Evolutionary conservation across 805 yeast species (phyloP).

Genomic region (Sugiyamaella qingdaonensis): DNA sequence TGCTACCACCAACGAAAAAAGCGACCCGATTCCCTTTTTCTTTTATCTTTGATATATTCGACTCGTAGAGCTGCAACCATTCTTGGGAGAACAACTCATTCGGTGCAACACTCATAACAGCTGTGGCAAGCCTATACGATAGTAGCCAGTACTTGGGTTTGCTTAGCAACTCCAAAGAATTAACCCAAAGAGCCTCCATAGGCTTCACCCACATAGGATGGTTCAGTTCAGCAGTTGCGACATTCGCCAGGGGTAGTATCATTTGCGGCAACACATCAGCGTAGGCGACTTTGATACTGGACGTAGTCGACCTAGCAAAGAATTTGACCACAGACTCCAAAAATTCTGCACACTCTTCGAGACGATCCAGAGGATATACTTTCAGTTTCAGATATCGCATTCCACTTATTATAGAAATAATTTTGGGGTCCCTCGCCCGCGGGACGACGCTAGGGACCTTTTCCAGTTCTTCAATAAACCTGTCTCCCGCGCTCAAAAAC

Average conservation of each 20-base stretch:
- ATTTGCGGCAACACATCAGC: conserved; percentile 77
- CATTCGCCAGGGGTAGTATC: conserved; percentile 76
- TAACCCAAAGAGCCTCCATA: conserved; percentile 54
- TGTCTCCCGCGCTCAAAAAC: conserved; percentile 83
- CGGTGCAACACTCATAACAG: conserved; percentile 77
- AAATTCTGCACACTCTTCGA: conserved; percentile 93
- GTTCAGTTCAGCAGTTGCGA: conserved; percentile 88
- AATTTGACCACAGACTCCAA: conserved; percentile 82
- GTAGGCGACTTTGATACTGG: conserved; percentile 60
- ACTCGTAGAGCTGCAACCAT: conserved; percentile 71
- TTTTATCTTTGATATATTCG: conserved; percentile 55
- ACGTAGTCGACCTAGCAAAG: conserved; percentile 47
- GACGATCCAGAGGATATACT: conserved; percentile 80
- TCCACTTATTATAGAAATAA: conserved; percentile 72
- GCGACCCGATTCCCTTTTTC: conserved; percentile 52
- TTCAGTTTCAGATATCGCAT: conserved; percentile 80
- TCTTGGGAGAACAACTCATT: conserved; percentile 62
- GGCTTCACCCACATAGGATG: conserved; percentile 95
- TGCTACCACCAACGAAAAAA: conserved; percentile 59
- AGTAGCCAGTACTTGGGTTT: conserved; percentile 50
- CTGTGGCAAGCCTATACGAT: conserved; percentile 62
- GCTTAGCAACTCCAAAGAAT: conserved; percentile 42
- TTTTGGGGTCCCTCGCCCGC: conserved; percentile 52
- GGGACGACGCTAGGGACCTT: conserved; percentile 58
- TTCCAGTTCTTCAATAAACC: conserved; percentile 90